These are phyloP conservation scores for Talaromyces stipitatus DNA, from an alignment of 495 filamentous ascomycete genomes.

Conservation along the genomic window DNA sequence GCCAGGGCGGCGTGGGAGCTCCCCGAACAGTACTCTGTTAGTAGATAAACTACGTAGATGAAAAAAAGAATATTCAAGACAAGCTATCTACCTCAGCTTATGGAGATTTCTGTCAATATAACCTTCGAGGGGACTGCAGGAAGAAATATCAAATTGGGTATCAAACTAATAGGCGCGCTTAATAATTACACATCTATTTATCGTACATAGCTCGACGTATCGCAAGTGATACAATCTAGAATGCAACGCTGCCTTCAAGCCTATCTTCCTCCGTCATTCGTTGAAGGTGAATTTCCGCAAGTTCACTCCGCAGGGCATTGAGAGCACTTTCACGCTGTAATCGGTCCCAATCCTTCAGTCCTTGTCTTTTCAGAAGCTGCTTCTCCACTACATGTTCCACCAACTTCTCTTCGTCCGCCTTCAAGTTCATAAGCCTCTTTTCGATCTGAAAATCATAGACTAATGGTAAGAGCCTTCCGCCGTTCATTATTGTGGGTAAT, in stretches of 20 bases:
- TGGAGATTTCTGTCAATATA: too few species aligned
- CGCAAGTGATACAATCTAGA: constrained; percentile 17
- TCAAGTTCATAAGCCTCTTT: constrained; percentile 44
- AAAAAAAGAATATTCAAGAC: too few species aligned
- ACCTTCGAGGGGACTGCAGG: too few species aligned
- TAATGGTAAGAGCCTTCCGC: constrained; percentile 37
- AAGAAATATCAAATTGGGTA: not conserved
- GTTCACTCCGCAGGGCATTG: constrained; percentile 49
- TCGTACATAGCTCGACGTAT: not conserved
- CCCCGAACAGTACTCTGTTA: too few species aligned
- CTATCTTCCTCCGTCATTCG: constrained; percentile 48
- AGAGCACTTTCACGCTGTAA: constrained; percentile 51
- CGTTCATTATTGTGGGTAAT: constrained; percentile 42
- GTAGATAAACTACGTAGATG: too few species aligned
- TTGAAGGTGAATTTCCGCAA: constrained; percentile 55
- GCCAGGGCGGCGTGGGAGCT: not conserved
- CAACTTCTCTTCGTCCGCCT: constrained; percentile 48
- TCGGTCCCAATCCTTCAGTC: constrained; percentile 51
- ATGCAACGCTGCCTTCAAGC: constrained; percentile 32
- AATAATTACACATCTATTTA: not conserved
- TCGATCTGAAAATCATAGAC: constrained; percentile 30
- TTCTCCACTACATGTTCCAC: constrained; percentile 48
- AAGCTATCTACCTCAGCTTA: too few species aligned
- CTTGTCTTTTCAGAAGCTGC: constrained; percentile 42
- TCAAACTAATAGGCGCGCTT: not conserved